Evolutionary conservation across 192 early-diverging fungal genomes (phyloP).

Genomic region (Spinellus fusiger): DNA sequence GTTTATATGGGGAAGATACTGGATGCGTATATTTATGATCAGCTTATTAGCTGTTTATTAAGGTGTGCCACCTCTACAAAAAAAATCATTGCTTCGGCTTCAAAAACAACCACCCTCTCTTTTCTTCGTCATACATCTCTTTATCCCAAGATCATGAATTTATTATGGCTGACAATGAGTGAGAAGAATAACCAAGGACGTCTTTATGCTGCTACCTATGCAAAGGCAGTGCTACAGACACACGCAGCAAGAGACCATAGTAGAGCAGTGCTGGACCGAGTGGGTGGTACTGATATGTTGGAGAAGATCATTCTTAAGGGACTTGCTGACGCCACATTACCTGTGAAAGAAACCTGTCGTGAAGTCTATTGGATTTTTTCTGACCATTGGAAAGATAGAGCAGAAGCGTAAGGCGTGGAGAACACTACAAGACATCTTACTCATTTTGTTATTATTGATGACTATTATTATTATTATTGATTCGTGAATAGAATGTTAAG

Average conservation of each 20-base stretch:
- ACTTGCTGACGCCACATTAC: conserved; percentile 32
- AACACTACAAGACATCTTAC: neutral
- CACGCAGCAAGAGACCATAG: conserved; percentile 23
- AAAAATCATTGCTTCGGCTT: conserved; percentile 25
- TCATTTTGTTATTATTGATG: neutral
- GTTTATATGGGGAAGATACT: conserved; percentile 12
- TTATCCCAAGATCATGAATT: conserved; percentile 25
- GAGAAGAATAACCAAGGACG: conserved; percentile 38
- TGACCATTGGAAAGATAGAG: conserved; percentile 32
- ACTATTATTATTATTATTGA: neutral
- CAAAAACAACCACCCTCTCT: conserved; percentile 8
- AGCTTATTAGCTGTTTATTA: conserved; percentile 25
- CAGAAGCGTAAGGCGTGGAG: conserved; percentile 27
- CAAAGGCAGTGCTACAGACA: conserved; percentile 13
- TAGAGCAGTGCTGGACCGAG: conserved; percentile 25
- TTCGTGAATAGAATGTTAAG: conserved; percentile 5
- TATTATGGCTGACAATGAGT: conserved; percentile 25
- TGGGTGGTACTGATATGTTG: conserved; percentile 25
- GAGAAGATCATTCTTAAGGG: conserved; percentile 35
- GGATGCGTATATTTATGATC: conserved; percentile 33
- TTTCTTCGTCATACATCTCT: conserved; percentile 27
- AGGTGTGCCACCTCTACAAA: conserved; percentile 25
- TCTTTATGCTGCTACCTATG: conserved; percentile 21
- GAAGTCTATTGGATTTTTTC: conserved; percentile 34
- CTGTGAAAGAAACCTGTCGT: conserved; percentile 32